A percentile compares a stretch with the other conserved stretches of the same genome.
These are phyloP conservation scores for Fusarium irregulare DNA, from an alignment of 2,329 filamentous ascomycete species.

Conservation along the genomic window DNA sequence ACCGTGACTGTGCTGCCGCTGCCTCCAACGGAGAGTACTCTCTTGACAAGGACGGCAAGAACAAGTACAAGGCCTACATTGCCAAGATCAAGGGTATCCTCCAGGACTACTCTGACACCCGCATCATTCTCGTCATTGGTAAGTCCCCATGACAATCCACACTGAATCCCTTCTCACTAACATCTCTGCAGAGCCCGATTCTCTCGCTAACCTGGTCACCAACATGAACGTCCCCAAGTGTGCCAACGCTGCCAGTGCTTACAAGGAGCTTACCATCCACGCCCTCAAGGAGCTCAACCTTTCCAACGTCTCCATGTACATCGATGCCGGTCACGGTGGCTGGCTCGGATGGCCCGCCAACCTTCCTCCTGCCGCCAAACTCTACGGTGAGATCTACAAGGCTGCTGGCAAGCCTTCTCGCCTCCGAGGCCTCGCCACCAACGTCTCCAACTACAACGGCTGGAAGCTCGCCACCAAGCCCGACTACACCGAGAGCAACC, in stretches of 20 bases:
- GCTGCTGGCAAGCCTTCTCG: conserved; percentile 61
- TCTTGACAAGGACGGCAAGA: conserved; percentile 61
- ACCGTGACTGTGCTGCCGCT: conserved; percentile 67
- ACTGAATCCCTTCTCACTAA: background rate
- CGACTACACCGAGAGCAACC: conserved; percentile 60
- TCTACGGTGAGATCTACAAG: conserved; percentile 62
- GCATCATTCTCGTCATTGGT: conserved; percentile 59
- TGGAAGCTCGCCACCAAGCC: conserved; percentile 57
- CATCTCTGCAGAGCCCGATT: conserved; percentile 61
- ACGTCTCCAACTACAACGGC: conserved; percentile 69
- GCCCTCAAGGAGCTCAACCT: conserved; percentile 64
- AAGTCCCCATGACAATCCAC: background rate
- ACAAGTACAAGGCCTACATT: conserved; percentile 68
- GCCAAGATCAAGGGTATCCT: conserved; percentile 58
- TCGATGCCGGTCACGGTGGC: conserved; percentile 68
- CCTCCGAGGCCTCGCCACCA: conserved; percentile 67
- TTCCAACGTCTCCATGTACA: conserved; percentile 67
- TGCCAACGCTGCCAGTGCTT: conserved; percentile 58
- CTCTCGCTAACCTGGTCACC: conserved; percentile 69
- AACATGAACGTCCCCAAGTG: conserved; percentile 65
- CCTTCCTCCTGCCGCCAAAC: conserved; percentile 59
- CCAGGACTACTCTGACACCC: conserved; percentile 57
- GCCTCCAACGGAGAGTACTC: conserved; percentile 68
- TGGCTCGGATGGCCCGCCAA: conserved; percentile 70
- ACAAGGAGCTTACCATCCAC: conserved; percentile 62